phyloP scores from a whole-genome alignment of 345 rosid genomes.

The Pseudoturritis turrita region DNA sequence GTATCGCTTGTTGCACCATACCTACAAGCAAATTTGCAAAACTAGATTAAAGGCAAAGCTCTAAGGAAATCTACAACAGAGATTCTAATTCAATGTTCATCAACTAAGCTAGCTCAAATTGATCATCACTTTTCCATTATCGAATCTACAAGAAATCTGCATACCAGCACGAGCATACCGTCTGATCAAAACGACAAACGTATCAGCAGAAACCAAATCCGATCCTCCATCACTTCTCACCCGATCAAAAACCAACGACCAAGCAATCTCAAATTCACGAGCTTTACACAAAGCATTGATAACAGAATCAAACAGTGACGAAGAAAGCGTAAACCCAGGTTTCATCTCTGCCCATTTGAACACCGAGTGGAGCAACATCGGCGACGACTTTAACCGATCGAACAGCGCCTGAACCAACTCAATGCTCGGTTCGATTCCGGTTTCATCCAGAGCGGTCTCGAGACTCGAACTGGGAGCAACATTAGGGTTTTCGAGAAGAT shows the following conservation, averaged over 20 bases:
- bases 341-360: constrained; percentile 75
- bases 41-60: neutral
- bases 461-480: constrained; percentile 42
- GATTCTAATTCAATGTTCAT: neutral
- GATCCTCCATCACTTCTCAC: constrained; percentile 29
- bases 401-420: constrained; percentile 46
- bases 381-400: constrained; percentile 60
- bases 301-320: constrained; percentile 42
- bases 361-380: constrained; percentile 52
- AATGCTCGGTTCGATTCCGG: constrained; percentile 49
- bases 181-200: constrained; percentile 65
- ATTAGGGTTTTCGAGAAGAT: constrained; percentile 44
- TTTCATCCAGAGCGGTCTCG: constrained; percentile 45
- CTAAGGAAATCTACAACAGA: neutral
- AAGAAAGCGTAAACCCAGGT: constrained; percentile 46
- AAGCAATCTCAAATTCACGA: constrained; percentile 65
- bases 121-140: neutral
- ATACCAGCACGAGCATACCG: constrained; percentile 82
- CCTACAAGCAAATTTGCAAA: constrained; percentile 38
- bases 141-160: constrained; percentile 6
- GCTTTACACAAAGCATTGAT: constrained; percentile 58
- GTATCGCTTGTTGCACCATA: constrained; percentile 56
- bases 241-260: constrained; percentile 60
- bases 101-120: neutral
- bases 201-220: constrained; percentile 54